These are phyloP conservation scores for Podospora sp. DNA, from an alignment of 495 filamentous ascomycete genomes.

Conservation along the genomic window DNA sequence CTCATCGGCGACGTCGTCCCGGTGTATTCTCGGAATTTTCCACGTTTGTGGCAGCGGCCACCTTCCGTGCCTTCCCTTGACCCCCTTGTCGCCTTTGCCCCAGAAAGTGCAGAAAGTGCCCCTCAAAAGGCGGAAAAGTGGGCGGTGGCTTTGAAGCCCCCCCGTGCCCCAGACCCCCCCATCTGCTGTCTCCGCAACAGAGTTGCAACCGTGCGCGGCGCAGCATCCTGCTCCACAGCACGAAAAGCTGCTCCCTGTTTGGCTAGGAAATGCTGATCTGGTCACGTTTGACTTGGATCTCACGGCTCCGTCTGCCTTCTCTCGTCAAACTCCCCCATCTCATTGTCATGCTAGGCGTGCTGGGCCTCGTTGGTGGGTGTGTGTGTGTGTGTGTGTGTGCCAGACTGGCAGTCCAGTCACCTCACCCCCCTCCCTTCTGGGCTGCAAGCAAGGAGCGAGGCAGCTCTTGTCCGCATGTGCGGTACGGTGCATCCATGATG, in stretches of 20 bases:
- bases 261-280: neutral
- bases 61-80: neutral
- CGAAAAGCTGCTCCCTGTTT: slow-evolving; percentile 2
- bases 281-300: neutral
- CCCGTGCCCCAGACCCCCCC: slow-evolving; percentile 5
- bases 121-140: slow-evolving; percentile 4
- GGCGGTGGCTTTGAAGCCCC: neutral
- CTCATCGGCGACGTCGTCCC: neutral
- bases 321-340: neutral
- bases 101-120: slow-evolving; percentile 15
- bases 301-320: neutral
- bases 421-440: neutral
- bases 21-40: slow-evolving; percentile 33
- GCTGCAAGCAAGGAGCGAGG: neutral
- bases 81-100: slow-evolving; percentile 12
- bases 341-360: neutral
- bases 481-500: slow-evolving; percentile 12
- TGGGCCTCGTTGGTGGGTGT: neutral
- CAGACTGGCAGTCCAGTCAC: slow-evolving; percentile 1
- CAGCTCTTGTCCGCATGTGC: slow-evolving; percentile 14
- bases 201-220: slow-evolving; percentile 19
- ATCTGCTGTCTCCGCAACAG: slow-evolving; percentile 16
- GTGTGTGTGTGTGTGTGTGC: too few species aligned
- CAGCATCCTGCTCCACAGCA: slow-evolving; percentile 15
- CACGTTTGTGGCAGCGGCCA: slow-evolving; percentile 5